These are phyloP conservation scores for Danielia reshetovae DNA, from an alignment of 805 yeast genomes.

Conservation along the genomic window DNA sequence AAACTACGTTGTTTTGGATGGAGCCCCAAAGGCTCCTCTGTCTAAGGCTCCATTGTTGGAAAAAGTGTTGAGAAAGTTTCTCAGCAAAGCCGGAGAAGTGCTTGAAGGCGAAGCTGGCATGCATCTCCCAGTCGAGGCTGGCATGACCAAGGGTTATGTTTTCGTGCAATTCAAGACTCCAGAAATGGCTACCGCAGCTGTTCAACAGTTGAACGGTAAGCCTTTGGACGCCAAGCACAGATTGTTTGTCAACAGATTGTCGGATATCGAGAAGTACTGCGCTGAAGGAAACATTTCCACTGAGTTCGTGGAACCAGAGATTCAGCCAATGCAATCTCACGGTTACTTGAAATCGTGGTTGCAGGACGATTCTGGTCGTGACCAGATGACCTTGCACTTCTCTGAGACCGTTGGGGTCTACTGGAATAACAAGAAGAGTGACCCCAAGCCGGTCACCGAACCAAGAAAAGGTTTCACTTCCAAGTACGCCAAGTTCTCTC, in stretches of 20 bases:
- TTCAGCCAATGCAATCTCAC: slow-evolving; percentile 69
- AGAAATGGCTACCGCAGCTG: slow-evolving; percentile 70
- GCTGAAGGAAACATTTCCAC: slow-evolving; percentile 56
- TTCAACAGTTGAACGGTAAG: slow-evolving; percentile 78
- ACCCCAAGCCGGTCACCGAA: slow-evolving; percentile 73
- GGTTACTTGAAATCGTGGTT: slow-evolving; percentile 90
- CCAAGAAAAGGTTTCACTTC: slow-evolving; percentile 85
- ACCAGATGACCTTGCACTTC: slow-evolving; percentile 78
- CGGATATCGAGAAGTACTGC: slow-evolving; percentile 79
- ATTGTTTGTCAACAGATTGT: slow-evolving; percentile 73
- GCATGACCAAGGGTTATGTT: slow-evolving; percentile 79
- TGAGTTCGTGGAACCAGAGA: slow-evolving; percentile 65
- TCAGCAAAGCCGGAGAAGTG: slow-evolving; percentile 74
- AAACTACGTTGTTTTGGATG: slow-evolving; percentile 82
- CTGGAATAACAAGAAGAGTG: slow-evolving; percentile 76
- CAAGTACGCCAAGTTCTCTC: slow-evolving; percentile 84
- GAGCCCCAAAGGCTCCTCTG: slow-evolving; percentile 94
- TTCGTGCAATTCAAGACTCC: slow-evolving; percentile 77
- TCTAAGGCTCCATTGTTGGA: slow-evolving; percentile 77
- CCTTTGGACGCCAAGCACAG: slow-evolving; percentile 93
- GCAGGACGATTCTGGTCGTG: slow-evolving; percentile 83
- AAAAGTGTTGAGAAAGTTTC: slow-evolving; percentile 80
- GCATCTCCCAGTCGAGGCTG: slow-evolving; percentile 75
- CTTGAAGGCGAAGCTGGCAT: slow-evolving; percentile 57
- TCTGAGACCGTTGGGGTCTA: slow-evolving; percentile 78